phyloP scores from a whole-genome alignment of 139 green algal genomes.

The Chlamydomonas sp. region DNA sequence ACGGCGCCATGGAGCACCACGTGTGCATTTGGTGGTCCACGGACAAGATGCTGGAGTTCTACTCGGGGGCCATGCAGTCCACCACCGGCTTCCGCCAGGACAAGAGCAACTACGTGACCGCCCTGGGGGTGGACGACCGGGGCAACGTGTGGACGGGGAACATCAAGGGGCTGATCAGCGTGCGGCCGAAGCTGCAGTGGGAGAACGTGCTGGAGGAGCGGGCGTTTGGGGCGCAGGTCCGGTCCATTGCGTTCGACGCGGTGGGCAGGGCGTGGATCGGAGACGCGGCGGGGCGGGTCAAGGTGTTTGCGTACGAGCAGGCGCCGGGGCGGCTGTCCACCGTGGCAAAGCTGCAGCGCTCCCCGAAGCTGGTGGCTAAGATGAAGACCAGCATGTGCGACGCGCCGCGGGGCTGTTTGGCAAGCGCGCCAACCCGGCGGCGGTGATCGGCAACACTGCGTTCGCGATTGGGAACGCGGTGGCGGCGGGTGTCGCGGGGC shows the following conservation, averaged over 20 bases:
- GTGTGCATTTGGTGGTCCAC: slow-evolving; percentile 52
- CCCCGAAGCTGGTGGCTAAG: slow-evolving; percentile 12
- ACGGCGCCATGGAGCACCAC: neutral
- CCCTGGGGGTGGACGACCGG: slow-evolving; percentile 39
- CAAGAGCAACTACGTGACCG: slow-evolving; percentile 40
- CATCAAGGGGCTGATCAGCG: slow-evolving; percentile 49
- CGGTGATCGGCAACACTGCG: neutral
- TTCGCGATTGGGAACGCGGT: neutral
- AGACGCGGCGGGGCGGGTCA: slow-evolving; percentile 43
- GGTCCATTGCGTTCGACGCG: slow-evolving; percentile 48
- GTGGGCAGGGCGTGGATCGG: slow-evolving; percentile 46
- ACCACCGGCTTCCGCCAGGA: slow-evolving; percentile 48
- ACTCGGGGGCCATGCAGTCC: slow-evolving; percentile 45
- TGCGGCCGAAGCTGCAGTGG: slow-evolving; percentile 40
- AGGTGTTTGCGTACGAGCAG: slow-evolving; percentile 26
- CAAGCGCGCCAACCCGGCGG: slow-evolving; percentile 7
- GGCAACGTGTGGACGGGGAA: slow-evolving; percentile 63
- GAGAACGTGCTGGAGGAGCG: slow-evolving; percentile 39
- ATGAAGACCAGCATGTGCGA: neutral
- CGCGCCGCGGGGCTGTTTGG: slow-evolving; percentile 1
- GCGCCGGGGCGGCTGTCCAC: neutral
- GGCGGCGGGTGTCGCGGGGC: neutral
- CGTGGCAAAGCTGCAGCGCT: slow-evolving; percentile 36
- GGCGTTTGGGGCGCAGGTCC: slow-evolving; percentile 40
- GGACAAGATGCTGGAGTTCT: slow-evolving; percentile 50